Evolutionary conservation across 768 basidiomycete genomes (phyloP).

Genomic region (Rhodosporidiobolus sp.): DNA sequence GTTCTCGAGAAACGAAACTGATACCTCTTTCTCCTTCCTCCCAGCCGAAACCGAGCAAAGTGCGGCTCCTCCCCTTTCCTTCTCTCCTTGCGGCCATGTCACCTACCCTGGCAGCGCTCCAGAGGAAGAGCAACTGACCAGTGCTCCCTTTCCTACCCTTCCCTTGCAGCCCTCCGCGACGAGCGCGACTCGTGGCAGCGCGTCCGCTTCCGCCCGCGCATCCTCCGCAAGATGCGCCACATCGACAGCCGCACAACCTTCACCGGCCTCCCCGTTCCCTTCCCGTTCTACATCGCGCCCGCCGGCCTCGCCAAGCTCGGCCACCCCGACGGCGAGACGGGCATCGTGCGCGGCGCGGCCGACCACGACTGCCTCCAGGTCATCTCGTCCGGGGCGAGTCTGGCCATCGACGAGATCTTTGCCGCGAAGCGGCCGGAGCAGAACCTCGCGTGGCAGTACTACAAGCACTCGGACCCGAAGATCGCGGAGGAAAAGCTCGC

Average conservation of each 20-base stretch:
- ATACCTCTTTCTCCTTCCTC: not conserved
- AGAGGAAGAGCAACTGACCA: too few species aligned
- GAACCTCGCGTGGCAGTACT: conserved; percentile 19
- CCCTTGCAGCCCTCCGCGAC: not conserved
- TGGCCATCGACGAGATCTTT: conserved; percentile 50
- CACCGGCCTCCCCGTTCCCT: conserved; percentile 68
- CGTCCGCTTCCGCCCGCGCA: conserved; percentile 36
- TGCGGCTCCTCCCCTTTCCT: not conserved
- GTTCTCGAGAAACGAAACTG: not conserved
- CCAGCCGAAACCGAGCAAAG: conserved; percentile 22
- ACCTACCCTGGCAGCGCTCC: too few species aligned
- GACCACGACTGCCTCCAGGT: conserved; percentile 68
- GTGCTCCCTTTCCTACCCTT: too few species aligned
- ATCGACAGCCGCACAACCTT: conserved; percentile 53
- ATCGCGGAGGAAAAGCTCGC: conserved; percentile 44
- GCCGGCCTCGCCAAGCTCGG: conserved; percentile 82
- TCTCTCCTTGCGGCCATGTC: too few species aligned
- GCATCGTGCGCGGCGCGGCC: conserved; percentile 69
- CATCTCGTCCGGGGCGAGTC: conserved; percentile 52
- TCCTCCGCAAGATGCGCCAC: conserved; percentile 41
- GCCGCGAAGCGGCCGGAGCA: conserved; percentile 9
- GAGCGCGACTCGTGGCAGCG: conserved; percentile 13
- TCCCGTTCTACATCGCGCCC: conserved; percentile 79
- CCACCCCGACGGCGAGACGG: conserved; percentile 79
- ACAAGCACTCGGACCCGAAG: conserved; percentile 10